Base-by-base conservation (phyloP, 2,329 filamentous ascomycete genomes). In the Talaromyces islandicus region DNA sequence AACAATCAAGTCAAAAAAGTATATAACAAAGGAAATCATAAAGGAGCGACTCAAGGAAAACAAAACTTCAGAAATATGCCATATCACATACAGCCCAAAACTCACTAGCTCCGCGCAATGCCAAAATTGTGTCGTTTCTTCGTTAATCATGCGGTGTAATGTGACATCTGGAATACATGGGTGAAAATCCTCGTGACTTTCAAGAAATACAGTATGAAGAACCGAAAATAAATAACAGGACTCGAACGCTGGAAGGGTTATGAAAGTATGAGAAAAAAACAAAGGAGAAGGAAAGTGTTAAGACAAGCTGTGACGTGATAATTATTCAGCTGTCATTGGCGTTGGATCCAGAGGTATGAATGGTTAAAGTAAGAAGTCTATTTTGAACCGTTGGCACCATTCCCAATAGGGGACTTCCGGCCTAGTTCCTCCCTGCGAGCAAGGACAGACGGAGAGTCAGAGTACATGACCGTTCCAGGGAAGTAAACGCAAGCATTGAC, bases 391-490 rank as follows among this genome's bases (percentile, higher is more conserved):
- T 41, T 43, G 35, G 19, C 24, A 25, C 48, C 27, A 12, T 52
- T 52, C 7, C 12, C 48, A 29, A n/a, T n/a, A 3, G 48, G 48
- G 1, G 68, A 63, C 56, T 70, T 73, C 64, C 72, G 73, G 2
- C 69, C 68, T 57, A 79, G 63, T 62, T 80, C 77, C 60, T 74
- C 71, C 32, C 69, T 67, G 43, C 76, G 71, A 21, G 71, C 75
- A 61, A 76, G 66, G 19, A 78, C 70, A 21, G 75, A 66, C 5
- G 76, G 73, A 1, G 77, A 78, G 66, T 83, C 78, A 21, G 80
- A 78, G 66, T 81, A 83, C 29, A 84, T 67, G 52, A 80, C 78
- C 32, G 78, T 67, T 7, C 81, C 82, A 27, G 74, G 70, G 43
- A 80, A 77, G 64, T 81, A 83, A n/a, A 80, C 70, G 65, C 77